Conservation (phyloP, 75 land plant species). For the Larix kaempferi region DNA sequence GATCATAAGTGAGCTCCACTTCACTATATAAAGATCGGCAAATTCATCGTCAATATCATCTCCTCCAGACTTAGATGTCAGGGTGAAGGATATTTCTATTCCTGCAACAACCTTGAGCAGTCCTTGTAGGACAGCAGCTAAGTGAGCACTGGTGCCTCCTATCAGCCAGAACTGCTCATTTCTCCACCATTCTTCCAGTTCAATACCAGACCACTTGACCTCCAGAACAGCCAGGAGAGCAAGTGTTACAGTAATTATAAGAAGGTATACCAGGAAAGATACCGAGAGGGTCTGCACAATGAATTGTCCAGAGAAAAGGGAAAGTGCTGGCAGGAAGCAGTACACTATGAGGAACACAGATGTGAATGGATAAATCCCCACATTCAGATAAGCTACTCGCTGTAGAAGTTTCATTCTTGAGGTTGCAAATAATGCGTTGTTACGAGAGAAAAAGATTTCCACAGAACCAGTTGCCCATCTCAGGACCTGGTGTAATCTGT, state of each 20-base stretch:
- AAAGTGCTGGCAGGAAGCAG: conserved; percentile 40
- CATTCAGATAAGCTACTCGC: conserved; percentile 33
- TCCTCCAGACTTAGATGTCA: conserved; percentile 53
- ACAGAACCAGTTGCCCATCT: conserved; percentile 86
- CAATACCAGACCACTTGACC: conserved; percentile 51
- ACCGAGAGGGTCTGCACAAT: conserved; percentile 59
- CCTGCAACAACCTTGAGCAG: conserved; percentile 54
- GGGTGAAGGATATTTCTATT: conserved; percentile 58
- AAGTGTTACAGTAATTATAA: conserved; percentile 32
- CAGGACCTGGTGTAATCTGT: conserved; percentile 76
- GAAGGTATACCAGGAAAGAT: conserved; percentile 43
- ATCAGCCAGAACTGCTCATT: conserved; percentile 82
- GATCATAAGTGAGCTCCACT: conserved; percentile 57
- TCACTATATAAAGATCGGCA: conserved; percentile 54
- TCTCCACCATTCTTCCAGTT: conserved; percentile 50
- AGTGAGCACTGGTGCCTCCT: conserved; percentile 62
- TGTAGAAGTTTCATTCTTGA: conserved; percentile 50
- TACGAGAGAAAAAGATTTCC: conserved; percentile 78
- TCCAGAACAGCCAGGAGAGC: conserved; percentile 45
- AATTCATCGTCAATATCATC: conserved; percentile 47
- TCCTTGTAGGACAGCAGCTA: conserved; percentile 60
- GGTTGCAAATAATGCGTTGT: conserved; percentile 75
- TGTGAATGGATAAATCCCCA: conserved; percentile 39
- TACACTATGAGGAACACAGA: conserved; percentile 35
- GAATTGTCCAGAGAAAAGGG: conserved; percentile 36